These are phyloP conservation scores for Tulasnella sp. DNA, from an alignment of 768 basidiomycete genomes.

Conservation along the genomic window DNA sequence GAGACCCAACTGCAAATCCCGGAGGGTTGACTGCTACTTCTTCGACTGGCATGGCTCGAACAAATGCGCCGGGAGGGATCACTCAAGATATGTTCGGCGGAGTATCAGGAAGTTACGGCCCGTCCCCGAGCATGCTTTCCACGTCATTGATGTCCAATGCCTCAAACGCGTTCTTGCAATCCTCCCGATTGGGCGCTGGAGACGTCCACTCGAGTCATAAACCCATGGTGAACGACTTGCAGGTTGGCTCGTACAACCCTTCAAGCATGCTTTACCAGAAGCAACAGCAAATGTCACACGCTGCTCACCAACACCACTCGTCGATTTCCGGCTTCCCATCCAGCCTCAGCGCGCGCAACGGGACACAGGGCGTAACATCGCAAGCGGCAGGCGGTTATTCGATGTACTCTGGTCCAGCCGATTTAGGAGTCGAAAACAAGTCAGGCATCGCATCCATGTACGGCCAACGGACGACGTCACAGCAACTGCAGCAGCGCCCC, in stretches of 20 bases:
- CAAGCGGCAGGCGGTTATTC: slow-evolving; percentile 12
- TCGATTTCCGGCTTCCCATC: slow-evolving; percentile 29
- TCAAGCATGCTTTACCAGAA: slow-evolving; percentile 18
- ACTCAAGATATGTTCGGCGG: slow-evolving; percentile 49
- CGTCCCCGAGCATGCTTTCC: slow-evolving; percentile 27
- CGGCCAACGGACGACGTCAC: slow-evolving; percentile 37
- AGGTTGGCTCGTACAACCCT: slow-evolving; percentile 30
- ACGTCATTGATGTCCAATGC: slow-evolving; percentile 28
- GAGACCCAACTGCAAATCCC: slow-evolving; percentile 45
- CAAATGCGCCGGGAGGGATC: neutral
- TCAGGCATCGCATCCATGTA: slow-evolving; percentile 63
- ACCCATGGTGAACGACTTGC: slow-evolving; percentile 19
- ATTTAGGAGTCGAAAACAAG: slow-evolving; percentile 40
- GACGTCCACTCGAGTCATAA: neutral
- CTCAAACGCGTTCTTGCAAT: slow-evolving; percentile 30
- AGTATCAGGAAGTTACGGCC: slow-evolving; percentile 27
- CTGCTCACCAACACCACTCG: slow-evolving; percentile 23
- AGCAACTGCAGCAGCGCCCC: slow-evolving; percentile 11
- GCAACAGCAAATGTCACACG: slow-evolving; percentile 24
- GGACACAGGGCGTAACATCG: slow-evolving; percentile 1
- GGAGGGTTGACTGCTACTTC: neutral
- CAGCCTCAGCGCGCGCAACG: neutral
- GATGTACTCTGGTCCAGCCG: slow-evolving; percentile 27
- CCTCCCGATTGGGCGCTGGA: slow-evolving; percentile 21
- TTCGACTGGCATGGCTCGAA: slow-evolving; percentile 10